Conservation (phyloP, 345 rosid genomes). For the Noccaea caerulescens region DNA sequence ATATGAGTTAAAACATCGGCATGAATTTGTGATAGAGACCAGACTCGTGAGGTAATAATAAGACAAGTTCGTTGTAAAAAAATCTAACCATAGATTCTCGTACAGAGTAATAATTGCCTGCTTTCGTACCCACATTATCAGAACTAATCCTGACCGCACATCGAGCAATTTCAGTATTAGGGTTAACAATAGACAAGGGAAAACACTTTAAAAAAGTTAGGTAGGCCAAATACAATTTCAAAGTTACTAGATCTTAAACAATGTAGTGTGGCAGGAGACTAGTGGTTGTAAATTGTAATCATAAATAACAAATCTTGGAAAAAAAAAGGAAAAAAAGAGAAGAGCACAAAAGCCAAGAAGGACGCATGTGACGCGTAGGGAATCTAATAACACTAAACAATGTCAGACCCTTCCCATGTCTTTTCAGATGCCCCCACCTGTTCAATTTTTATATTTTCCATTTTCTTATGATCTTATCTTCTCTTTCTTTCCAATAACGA, state of each 20-base stretch:
- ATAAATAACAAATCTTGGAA: background rate
- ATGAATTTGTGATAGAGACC: conserved; percentile 33
- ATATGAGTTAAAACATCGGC: background rate
- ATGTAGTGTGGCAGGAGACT: conserved; percentile 33
- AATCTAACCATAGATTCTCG: conserved; percentile 41
- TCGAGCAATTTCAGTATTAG: background rate
- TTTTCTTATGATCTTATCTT: no score
- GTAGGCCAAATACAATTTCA: conserved; percentile 18
- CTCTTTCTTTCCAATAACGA: conserved; percentile 7
- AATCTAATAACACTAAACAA: conserved; percentile 47
- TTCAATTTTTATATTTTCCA: background rate
- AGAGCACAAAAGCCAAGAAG: conserved; percentile 38
- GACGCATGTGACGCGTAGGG: conserved; percentile 49
- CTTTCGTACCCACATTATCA: conserved; percentile 31
- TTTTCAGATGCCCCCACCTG: conserved; percentile 44
- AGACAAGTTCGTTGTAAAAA: conserved; percentile 34
- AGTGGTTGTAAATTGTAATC: conserved; percentile 23
- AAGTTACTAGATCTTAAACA: conserved; percentile 7
- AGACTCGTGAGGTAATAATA: conserved; percentile 18
- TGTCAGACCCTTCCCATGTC: conserved; percentile 43
- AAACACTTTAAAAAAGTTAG: conserved; percentile 1
- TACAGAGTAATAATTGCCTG: conserved; percentile 18
- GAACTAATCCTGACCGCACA: conserved; percentile 29
- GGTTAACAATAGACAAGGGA: background rate
- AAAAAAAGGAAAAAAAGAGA: background rate